These are phyloP conservation scores for carrot (Daucus carota) DNA, from an alignment of 129 eudicot species.

Conservation along the genomic window DNA sequence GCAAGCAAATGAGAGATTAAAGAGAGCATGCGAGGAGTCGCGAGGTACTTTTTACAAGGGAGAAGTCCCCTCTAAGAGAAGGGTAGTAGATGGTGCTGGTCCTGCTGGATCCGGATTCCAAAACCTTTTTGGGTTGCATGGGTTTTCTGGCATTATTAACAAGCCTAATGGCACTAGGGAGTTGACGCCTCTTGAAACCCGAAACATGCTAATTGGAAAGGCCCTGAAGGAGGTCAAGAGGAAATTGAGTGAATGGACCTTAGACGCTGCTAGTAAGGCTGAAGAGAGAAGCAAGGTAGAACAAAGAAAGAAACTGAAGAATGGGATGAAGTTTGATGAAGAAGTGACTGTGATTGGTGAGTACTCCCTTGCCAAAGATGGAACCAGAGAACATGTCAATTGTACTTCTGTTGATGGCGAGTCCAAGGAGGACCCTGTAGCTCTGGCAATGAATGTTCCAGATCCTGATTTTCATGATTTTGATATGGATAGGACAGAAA, in stretches of 20 bases:
- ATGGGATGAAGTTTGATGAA: neutral
- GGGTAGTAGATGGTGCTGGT: conserved; percentile 33
- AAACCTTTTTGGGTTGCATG: conserved; percentile 26
- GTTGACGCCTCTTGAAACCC: conserved; percentile 40
- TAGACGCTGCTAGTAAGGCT: conserved; percentile 14
- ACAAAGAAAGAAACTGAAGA: conserved; percentile 7
- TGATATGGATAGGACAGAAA: conserved; percentile 60
- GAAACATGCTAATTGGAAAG: conserved; percentile 49
- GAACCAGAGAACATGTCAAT: neutral
- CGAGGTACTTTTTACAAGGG: conserved; percentile 30
- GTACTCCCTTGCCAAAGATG: conserved; percentile 15
- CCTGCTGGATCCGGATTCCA: conserved; percentile 27
- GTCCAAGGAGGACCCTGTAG: conserved; percentile 18
- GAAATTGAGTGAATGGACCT: conserved; percentile 42
- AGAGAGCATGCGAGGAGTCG: conserved; percentile 52
- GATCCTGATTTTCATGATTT: conserved; percentile 94
- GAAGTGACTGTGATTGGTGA: conserved; percentile 16
- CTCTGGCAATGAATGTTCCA: conserved; percentile 64
- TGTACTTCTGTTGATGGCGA: conserved; percentile 12
- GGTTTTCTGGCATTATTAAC: conserved; percentile 20
- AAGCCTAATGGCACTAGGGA: conserved; percentile 45
- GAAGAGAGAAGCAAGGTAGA: conserved; percentile 26
- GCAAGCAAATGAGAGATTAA: conserved; percentile 53
- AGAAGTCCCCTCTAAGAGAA: conserved; percentile 39
- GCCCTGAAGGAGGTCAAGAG: conserved; percentile 42